phyloP scores from a whole-genome alignment of 345 rosid genomes.

The Hypericum androsaemum region DNA sequence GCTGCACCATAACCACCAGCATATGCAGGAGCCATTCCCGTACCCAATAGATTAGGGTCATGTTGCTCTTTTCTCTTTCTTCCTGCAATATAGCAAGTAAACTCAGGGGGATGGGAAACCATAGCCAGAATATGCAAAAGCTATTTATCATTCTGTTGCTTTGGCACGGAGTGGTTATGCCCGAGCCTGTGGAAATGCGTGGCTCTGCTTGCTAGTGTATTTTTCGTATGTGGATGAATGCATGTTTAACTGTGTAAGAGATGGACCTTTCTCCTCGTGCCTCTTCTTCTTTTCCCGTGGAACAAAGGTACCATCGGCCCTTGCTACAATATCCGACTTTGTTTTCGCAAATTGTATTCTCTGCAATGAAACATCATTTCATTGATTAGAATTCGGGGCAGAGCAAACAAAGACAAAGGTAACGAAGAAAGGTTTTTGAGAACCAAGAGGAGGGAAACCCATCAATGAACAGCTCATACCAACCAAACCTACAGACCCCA shows the following conservation, averaged over 20 bases:
- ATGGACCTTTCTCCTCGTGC: conserved; percentile 82
- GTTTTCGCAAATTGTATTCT: conserved; percentile 91
- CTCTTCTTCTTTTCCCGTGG: conserved; percentile 91
- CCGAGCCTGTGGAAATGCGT: no score
- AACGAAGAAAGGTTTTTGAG: no score
- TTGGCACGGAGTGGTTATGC: no score
- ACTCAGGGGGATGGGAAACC: neutral
- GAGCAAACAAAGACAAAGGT: neutral
- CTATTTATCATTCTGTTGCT: no score
- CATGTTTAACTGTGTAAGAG: neutral
- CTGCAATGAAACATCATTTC: conserved; percentile 21
- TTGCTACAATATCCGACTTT: conserved; percentile 83
- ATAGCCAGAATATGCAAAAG: no score
- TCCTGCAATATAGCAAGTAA: conserved; percentile 29
- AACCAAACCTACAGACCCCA: no score
- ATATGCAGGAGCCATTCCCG: conserved; percentile 55
- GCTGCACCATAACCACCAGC: conserved; percentile 59
- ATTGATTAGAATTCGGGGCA: neutral
- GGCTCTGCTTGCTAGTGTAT: no score
- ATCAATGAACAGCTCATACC: no score
- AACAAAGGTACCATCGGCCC: conserved; percentile 96
- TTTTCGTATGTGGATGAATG: no score
- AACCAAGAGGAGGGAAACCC: no score
- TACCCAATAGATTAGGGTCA: conserved; percentile 53
- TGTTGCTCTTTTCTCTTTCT: conserved; percentile 86